Evolutionary conservation across 345 rosid species (phyloP).

Genomic region (Eucalyptus brandiana): DNA sequence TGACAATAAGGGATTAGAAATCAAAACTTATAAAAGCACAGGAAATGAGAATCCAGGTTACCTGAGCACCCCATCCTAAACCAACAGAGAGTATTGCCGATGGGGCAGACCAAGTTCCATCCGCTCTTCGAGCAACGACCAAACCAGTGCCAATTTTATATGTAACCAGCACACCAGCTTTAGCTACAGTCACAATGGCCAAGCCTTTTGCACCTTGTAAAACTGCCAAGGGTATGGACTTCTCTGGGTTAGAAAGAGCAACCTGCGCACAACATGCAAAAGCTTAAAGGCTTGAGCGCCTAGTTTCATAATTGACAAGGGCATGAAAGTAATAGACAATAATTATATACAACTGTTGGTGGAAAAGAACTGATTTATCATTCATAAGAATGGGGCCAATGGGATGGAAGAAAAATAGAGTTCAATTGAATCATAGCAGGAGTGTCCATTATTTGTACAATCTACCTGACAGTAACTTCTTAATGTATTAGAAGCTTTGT

Average conservation of each 20-base stretch:
- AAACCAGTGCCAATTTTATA: constrained; percentile 89
- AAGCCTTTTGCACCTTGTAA: constrained; percentile 78
- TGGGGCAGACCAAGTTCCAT: constrained; percentile 99
- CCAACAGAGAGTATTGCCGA: constrained; percentile 77
- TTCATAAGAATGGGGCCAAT: not conserved
- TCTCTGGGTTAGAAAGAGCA: constrained; percentile 73
- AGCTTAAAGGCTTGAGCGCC: not conserved
- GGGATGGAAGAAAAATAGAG: not conserved
- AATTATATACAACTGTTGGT: not conserved
- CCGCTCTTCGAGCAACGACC: constrained; percentile 68
- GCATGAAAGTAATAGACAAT: not conserved
- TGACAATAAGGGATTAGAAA: not conserved
- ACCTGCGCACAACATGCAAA: constrained; percentile 25
- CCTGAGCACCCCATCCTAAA: constrained; percentile 99
- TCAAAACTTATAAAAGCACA: not conserved
- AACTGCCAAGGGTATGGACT: constrained; percentile 70
- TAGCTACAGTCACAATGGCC: constrained; percentile 84
- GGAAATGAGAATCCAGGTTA: not conserved
- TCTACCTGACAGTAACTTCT: constrained; percentile 67
- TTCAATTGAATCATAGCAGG: not conserved
- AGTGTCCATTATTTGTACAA: not conserved
- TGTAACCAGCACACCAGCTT: constrained; percentile 71
- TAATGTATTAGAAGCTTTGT: constrained; percentile 79
- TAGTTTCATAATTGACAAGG: not conserved
- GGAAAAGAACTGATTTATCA: not conserved